Evolutionary conservation across 1,284 basidiomycete species (phyloP), one percentile per base, ranked within the genome.

Genomic region (Xanthoconium separans): DNA sequence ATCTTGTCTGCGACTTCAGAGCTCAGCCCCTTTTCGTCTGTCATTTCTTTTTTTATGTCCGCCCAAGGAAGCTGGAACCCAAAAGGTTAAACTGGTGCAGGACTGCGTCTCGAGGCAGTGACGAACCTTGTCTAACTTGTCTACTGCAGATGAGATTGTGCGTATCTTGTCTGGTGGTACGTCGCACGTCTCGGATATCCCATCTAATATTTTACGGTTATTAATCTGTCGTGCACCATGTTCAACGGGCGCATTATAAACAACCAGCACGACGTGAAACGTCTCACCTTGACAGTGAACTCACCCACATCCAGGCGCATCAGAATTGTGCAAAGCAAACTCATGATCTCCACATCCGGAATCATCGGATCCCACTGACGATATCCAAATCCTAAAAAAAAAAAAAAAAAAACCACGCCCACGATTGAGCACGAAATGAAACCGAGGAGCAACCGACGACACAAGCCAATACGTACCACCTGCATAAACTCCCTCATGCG

Each of bases 401-500:
- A 6, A 24, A 24, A 24, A 24, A 24, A n/a, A n/a, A n/a, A n/a
- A n/a, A n/a, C n/a, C 24, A 24, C 24, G 34, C 2, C 7, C 36
- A n/a, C n/a, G n/a, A n/a, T n/a, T 1, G 6, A 41, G 9, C 15
- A 34, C 12, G 31, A 13, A 37, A 33, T n/a, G 6, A n/a, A n/a
- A n/a, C n/a, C n/a, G n/a, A n/a, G n/a, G n/a, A n/a, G n/a, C n/a
- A n/a, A n/a, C n/a, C n/a, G 3, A 37, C 34, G 18, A 13, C 22
- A 2, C 13, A 9, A 30, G 1, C 18, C 3, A 15, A 6, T 10
- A 79, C 87, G 65, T 63, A 95, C 93, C 60, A 96, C 98, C 75
- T 99, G 96, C 69, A 93, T 95, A 70, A 99, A 99, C 76, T 99
- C 96, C 58, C 96, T 83, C 94, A 99, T 98, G 37, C 96, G 82